Evolutionary conservation across 1,284 basidiomycete genomes (phyloP).

Genomic region (Mycosarcoma maydis): DNA sequence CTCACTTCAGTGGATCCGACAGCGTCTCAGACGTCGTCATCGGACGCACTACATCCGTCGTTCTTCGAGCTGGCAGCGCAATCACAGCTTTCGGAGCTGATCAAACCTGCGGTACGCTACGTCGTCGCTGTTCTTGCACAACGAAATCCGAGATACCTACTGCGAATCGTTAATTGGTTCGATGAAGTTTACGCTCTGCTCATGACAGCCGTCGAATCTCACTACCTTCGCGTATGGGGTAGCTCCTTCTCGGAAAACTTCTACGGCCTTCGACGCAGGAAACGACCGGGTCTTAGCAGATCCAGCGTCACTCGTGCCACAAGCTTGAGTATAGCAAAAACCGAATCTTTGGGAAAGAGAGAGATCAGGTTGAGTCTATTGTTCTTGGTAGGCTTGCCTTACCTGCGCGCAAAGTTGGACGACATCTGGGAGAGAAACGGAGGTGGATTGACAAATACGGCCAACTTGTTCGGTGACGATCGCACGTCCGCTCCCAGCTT

Average conservation of each 20-base stretch:
- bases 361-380: constrained; percentile 41
- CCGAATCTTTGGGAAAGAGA: constrained; percentile 40
- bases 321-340: constrained; percentile 5
- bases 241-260: constrained; percentile 89
- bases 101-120: constrained; percentile 95
- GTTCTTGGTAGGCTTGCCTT: constrained; percentile 83
- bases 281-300: constrained; percentile 71
- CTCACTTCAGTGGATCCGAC: constrained; percentile 56
- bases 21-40: constrained; percentile 32
- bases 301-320: constrained; percentile 7
- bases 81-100: constrained; percentile 88
- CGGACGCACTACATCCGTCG: constrained; percentile 76
- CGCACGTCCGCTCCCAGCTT: no score
- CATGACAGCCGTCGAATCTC: constrained; percentile 87
- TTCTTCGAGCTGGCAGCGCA: constrained; percentile 95
- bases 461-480: constrained; percentile 71
- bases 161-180: constrained; percentile 90
- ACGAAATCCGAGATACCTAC: constrained; percentile 88
- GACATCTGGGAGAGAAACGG: constrained; percentile 91
- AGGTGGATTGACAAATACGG: constrained; percentile 74
- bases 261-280: constrained; percentile 83
- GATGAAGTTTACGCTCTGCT: constrained; percentile 92
- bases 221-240: constrained; percentile 87
- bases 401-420: constrained; percentile 84
- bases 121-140: constrained; percentile 91